Evolutionary conservation across 331 rosid species (phyloP).

Genomic region (Prunus yedoensis): DNA sequence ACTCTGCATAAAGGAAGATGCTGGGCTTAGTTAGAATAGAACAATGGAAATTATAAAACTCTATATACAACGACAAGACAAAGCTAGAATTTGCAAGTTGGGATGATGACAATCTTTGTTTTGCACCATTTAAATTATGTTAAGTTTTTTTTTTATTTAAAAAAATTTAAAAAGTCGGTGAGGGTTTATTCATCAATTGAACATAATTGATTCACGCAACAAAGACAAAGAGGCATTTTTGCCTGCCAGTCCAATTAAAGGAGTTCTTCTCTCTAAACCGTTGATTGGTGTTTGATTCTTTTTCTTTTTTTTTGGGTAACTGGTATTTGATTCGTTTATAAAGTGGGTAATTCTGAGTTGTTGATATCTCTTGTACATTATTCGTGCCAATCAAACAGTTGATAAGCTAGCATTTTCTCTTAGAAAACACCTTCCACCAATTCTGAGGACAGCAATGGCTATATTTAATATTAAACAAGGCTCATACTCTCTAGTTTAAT

Average conservation of each 20-base stretch:
- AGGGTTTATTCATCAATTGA: too few relatives aligned
- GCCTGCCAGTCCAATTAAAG: background rate
- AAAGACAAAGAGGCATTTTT: too few relatives aligned
- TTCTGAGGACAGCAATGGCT: background rate
- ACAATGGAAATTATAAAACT: constrained; percentile 2
- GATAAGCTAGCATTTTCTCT: too few relatives aligned
- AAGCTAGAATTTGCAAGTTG: background rate
- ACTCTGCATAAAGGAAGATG: constrained; percentile 7
- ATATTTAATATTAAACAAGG: background rate
- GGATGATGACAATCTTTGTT: background rate
- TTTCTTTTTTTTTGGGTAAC: too few relatives aligned
- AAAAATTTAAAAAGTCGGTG: too few relatives aligned
- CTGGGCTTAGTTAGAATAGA: constrained; percentile 10
- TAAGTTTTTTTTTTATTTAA: too few relatives aligned
- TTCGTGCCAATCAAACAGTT: too few relatives aligned
- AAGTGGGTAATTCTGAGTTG: background rate
- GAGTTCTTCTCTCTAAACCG: too few relatives aligned
- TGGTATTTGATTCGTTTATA: background rate
- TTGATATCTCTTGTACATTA: background rate
- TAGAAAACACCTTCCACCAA: too few relatives aligned
- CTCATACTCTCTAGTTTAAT: background rate
- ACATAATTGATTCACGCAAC: too few relatives aligned
- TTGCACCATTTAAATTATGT: too few relatives aligned
- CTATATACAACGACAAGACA: background rate
- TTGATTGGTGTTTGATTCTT: background rate